These are phyloP conservation scores for Schizopora paradoxa DNA, from an alignment of 1,284 basidiomycete species.

Conservation along the genomic window DNA sequence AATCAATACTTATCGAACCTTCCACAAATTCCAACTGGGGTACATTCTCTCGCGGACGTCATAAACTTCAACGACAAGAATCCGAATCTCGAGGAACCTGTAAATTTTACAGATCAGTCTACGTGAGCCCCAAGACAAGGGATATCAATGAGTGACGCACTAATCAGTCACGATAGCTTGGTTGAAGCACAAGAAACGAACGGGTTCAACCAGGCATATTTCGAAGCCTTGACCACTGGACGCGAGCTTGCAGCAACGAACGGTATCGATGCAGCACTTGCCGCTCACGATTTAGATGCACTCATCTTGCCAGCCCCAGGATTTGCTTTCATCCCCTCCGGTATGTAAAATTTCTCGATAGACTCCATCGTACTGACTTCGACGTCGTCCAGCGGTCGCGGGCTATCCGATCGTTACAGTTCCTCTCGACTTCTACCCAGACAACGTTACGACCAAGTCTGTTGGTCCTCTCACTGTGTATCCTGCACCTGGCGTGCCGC, in stretches of 20 bases:
- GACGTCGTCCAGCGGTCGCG: slow-evolving; percentile 38
- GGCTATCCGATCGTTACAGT: slow-evolving; percentile 56
- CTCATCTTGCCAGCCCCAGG: slow-evolving; percentile 51
- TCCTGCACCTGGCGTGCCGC: slow-evolving; percentile 54
- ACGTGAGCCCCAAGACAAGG: slow-evolving; percentile 26
- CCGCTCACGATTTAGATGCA: slow-evolving; percentile 48
- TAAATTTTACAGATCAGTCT: slow-evolving; percentile 42
- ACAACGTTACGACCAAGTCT: slow-evolving; percentile 30
- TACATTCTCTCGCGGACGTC: slow-evolving; percentile 47
- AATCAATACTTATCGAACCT: slow-evolving; percentile 42
- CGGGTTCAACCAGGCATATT: slow-evolving; percentile 44
- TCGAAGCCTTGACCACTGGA: slow-evolving; percentile 43
- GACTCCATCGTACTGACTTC: not conserved
- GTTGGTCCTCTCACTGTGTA: slow-evolving; percentile 42
- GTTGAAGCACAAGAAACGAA: slow-evolving; percentile 43
- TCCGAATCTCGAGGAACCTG: slow-evolving; percentile 43
- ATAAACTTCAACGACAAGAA: slow-evolving; percentile 51
- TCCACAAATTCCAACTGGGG: slow-evolving; percentile 45
- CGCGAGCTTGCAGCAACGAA: slow-evolving; percentile 46
- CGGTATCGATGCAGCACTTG: slow-evolving; percentile 55
- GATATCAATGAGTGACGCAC: not conserved
- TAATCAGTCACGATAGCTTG: slow-evolving; percentile 31
- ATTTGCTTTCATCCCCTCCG: slow-evolving; percentile 39
- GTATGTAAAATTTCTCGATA: slow-evolving; percentile 17
- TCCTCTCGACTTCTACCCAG: slow-evolving; percentile 25